These are phyloP conservation scores for Rutidosis leptorrhynchoides DNA, from an alignment of 129 eudicot genomes.

Conservation along the genomic window DNA sequence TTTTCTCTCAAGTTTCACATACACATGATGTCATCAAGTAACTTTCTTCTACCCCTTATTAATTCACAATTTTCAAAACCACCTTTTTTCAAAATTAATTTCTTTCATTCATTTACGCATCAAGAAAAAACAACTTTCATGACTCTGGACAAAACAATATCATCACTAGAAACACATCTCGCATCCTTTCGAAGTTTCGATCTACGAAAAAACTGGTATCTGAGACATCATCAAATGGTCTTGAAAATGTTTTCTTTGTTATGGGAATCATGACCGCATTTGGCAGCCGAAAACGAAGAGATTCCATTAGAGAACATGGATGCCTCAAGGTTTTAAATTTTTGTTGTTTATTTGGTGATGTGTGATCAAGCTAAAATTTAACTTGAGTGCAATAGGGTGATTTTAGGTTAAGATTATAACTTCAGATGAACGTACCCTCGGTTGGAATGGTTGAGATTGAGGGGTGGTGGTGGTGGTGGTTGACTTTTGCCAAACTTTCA, in stretches of 20 bases:
- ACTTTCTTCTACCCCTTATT: conserved; percentile 18
- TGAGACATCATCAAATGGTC: conserved; percentile 28
- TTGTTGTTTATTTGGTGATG: background rate
- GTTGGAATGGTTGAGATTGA: no score
- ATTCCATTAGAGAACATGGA: conserved; percentile 90
- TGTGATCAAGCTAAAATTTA: no score
- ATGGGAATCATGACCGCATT: conserved; percentile 92
- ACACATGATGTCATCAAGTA: conserved; percentile 69
- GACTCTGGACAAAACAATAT: conserved; percentile 70
- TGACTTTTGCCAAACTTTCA: no score
- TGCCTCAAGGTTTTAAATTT: conserved; percentile 72
- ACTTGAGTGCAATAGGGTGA: no score
- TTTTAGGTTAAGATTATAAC: no score
- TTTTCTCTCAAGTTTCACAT: conserved; percentile 59
- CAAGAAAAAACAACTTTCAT: conserved; percentile 42
- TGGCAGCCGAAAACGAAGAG: conserved; percentile 88
- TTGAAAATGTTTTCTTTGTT: conserved; percentile 66
- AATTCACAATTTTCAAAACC: conserved; percentile 2
- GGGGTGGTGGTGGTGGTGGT: no score
- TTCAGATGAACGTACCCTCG: no score
- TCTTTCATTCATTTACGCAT: conserved; percentile 6
- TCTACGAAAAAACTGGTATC: conserved; percentile 42
- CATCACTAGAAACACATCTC: conserved; percentile 72
- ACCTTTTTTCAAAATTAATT: background rate
- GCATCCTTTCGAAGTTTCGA: conserved; percentile 66